Base-by-base conservation (phyloP, 495 filamentous ascomycete species). In the Penicillium desertorum region DNA sequence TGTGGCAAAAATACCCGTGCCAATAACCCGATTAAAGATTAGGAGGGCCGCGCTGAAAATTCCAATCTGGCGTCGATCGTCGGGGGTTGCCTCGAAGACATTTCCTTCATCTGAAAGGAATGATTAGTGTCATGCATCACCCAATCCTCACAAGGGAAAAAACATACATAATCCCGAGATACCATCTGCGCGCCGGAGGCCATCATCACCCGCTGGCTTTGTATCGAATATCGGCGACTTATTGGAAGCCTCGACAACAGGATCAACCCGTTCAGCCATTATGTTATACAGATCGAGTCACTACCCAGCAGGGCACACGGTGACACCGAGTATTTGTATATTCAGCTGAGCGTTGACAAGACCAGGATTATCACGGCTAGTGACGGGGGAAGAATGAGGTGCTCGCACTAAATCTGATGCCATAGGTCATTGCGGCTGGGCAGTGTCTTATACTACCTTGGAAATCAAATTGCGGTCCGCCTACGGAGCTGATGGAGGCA, bases 1-100 rank as follows among this genome's bases (percentile, higher is more conserved):
- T 1, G 84, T 86, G 8, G 83, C 83, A 65, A 83, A 88, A 44
- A 88, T 81, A 46, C 84, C 85, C 0, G 86, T 88, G 5, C 86
- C 85, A 63, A 88, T 82, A 70, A 88, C 86, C 54, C 82, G 80
- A 62, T 82, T 84, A 29, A 88, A 74, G 54, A 87, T 88, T 27
- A 89, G 68, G 50, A 85, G 82, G 20, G 85, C 73, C 19, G 83
- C 83, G 39, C 83, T 86, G 60, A 85, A 58, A 11, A 80, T 73
- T 14, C 82, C 83, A 43, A 88, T 76, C 51, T 85, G 84, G 14
- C 86, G 81, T 23, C 88, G 86, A 41, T 82, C 66, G 0, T 78
- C 77, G 0, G 87, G 82, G 4, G 85, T 85, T 49, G 88, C 81
- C 27, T 85, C 84, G 14, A 86, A 72, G 30, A 86, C 80, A 66